Evolutionary conservation across 2,329 filamentous ascomycete genomes (phyloP), one percentile per base, ranked within the genome.

Genomic region (Neodidymelliopsis sp.): DNA sequence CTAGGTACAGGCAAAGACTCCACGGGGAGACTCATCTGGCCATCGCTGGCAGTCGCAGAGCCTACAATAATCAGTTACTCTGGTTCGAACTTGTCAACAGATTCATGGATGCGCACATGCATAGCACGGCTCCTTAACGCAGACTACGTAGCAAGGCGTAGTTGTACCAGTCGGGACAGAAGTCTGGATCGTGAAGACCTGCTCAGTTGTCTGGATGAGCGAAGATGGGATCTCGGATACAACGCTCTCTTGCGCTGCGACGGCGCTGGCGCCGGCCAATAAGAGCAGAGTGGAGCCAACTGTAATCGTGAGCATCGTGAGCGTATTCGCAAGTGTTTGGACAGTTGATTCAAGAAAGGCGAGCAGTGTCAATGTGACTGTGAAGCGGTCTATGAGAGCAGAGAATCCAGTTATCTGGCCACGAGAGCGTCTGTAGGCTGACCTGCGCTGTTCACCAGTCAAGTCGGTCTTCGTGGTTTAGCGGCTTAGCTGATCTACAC

Each of bases 161-260:
- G 46, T 53, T 52, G 38, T 25, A 50, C 52, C 54, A 16, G 29
- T 38, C 12, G 60, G 58, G n/a, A 48, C 20, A 16, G 53, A 59
- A 7, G 66, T 69, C 45, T 69, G 65, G 30, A 69, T 66, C 6
- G 65, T 67, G 53, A 65, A 60, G 51, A 59, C 20, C 16, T 48
- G 49, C 37, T 63, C 60, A 7, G 51, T 62, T 8, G 65, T 58
- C 4, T 47, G 45, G 11, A 38, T 28, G 16, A 49, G 34, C 37
- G 44, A 41, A 13, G 44, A 36, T 29, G 37, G 44, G 25, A 48
- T 48, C 20, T 41, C 37, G 12, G 44, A 30, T 9, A 48, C 45
- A 6, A 41, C 34, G 39, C 39, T 43, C 27, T 49, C 46, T 37
- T 66, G 65, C 4, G 59, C 64, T 11, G 33, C 31, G 16, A 27